These are phyloP conservation scores for Thielaviopsis punctulata DNA, from an alignment of 2,329 filamentous ascomycete genomes.

Conservation along the genomic window DNA sequence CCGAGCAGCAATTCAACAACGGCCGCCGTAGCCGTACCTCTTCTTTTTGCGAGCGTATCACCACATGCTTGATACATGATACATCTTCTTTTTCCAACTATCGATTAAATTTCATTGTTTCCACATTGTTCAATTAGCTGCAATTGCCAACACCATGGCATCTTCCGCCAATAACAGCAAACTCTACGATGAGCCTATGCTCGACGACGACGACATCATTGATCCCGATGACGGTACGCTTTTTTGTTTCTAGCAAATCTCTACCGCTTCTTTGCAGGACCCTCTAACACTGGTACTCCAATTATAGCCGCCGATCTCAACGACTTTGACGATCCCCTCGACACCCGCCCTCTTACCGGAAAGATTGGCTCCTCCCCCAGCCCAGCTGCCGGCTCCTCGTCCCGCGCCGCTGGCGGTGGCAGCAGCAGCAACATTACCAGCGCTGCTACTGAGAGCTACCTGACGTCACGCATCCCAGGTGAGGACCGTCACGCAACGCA, in stretches of 20 bases:
- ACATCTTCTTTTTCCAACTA: background rate
- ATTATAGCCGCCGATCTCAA: constrained; percentile 61
- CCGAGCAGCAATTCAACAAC: too few species aligned
- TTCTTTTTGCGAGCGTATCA: too few species aligned
- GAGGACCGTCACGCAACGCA: constrained; percentile 79
- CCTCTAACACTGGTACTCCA: background rate
- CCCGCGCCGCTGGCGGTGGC: background rate
- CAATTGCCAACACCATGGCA: constrained; percentile 7
- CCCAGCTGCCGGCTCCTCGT: constrained; percentile 13
- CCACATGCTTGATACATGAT: too few species aligned
- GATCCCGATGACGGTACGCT: constrained; percentile 58
- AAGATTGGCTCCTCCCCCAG: constrained; percentile 51
- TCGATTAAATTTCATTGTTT: background rate
- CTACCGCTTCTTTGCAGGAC: background rate
- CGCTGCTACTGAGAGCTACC: constrained; percentile 54
- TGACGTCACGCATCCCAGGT: constrained; percentile 78
- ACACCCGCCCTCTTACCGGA: constrained; percentile 64
- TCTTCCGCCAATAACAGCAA: constrained; percentile 12
- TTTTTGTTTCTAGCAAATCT: too few species aligned
- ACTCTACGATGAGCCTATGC: constrained; percentile 18
- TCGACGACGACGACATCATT: constrained; percentile 51
- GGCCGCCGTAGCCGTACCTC: too few species aligned
- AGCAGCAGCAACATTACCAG: constrained; percentile 18
- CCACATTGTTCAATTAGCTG: background rate
- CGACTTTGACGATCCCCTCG: constrained; percentile 80